Evolutionary conservation across 371 early-diverging fungal species (phyloP), one percentile per base, ranked within the genome.

Genomic region (Mortierella sp.): DNA sequence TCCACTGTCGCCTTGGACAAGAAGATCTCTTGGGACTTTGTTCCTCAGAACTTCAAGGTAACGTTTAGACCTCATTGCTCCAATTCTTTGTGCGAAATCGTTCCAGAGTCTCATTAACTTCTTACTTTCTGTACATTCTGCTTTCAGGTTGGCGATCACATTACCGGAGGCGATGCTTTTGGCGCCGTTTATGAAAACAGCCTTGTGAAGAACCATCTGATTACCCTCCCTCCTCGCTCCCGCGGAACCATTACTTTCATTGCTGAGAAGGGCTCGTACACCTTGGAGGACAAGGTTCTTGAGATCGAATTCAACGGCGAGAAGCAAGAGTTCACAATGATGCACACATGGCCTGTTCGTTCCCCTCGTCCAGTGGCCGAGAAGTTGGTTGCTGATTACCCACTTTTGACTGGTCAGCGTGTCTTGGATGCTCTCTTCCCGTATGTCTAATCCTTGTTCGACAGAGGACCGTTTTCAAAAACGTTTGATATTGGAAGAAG

Each of bases 351-450:
- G 99, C 99, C 99, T 21, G 99, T 99, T 21, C 93, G 99, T 80
- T 88, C 95, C 21, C 99, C 99, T 51, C 94, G 99, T 69, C 99
- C 99, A 43, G 93, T 94, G 34, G 90, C 96, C 24, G 96, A 99
- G 68, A 99, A 99, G 83, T 83, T 99, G 49, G 88, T 95, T 25
- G 99, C 98, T 24, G 95, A 96, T 79, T 86, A 95, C 82, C 99
- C 99, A 48, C 86, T 99, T 54, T 89, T 99, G 71, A 99, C 99
- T 41, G 99, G 99, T 51, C 99, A 99, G 82, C 94, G 99, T 81
- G 98, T 99, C 17, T 86, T 99, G 69, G 99, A 99, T 74, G 94
- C 98, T 28, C 90, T 99, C 24, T 99, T 99, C 91, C 99, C 99
- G 83, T 91, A 83, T 79, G 88, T 67, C 2, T 39, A 2, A 24